Base-by-base conservation (phyloP, 331 rosid genomes). In the Rhamnella rubrinervis region DNA sequence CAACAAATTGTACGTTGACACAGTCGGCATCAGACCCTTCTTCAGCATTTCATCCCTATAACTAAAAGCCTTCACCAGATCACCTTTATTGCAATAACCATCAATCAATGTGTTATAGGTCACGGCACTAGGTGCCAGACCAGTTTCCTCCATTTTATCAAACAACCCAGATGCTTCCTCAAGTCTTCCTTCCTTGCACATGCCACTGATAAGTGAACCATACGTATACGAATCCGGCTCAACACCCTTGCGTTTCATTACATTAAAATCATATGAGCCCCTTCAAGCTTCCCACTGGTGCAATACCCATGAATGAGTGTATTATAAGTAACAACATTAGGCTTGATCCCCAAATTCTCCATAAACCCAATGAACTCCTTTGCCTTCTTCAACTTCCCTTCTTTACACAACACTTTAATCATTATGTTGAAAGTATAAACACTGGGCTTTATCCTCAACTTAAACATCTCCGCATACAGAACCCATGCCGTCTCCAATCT, bases 381-480 rank as follows among this genome's bases (percentile, higher is more conserved):
- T 0, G 98, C 97, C 78, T 72, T 86, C 77, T 85, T 86, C 85
- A 90, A 65, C 85, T 90, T 93, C 53, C 90, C 96, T 80, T 88
- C 88, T 78, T 80, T 93, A 57, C 97, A 90, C 82, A 93, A 72
- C 65, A 88, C 90, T 85, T 90, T 85, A 49, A 88, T 78, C 97
- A 93, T 90, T 1, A 93, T 90, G 55, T 93, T 93, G 53, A 85
- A 90, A 5, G 98, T 93, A 59, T 35, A 82, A 7, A 82, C 77
- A 21, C 80, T 85, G 0, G 96, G 90, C 71, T 69, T 85, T 18
- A 93, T 81, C 25, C 77, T 77, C 88, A 88, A 61, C 85, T 86
- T 84, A 79, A 88, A 88, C 98, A 93, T 90, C 75, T 93, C 96
- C 0, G 93, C 90, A 72, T 90, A 93, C 52, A 93, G 55, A 84